A percentile compares a stretch with the other conserved stretches of the same genome.
Conservation (phyloP, 2,329 filamentous ascomycete genomes). For the Biscogniauxia sp. region DNA sequence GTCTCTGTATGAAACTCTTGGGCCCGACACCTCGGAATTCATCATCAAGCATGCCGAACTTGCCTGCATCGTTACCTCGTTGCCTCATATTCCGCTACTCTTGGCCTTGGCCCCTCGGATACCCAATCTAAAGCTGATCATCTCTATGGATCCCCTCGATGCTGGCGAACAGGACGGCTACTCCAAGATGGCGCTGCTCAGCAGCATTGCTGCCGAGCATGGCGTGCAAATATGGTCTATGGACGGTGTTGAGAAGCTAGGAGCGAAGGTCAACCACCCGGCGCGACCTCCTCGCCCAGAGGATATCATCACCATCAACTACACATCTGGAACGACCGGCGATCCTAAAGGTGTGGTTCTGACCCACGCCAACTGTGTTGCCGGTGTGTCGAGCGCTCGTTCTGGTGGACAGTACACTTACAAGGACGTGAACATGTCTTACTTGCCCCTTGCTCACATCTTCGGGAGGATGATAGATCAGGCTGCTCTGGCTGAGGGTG, state of each 20-base stretch:
- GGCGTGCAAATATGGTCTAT: slow-evolving; percentile 81
- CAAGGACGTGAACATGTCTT: slow-evolving; percentile 71
- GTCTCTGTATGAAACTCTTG: slow-evolving; percentile 94
- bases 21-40: slow-evolving; percentile 86
- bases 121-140: slow-evolving; percentile 80
- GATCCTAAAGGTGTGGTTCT: slow-evolving; percentile 81
- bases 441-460: slow-evolving; percentile 92
- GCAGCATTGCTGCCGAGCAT: slow-evolving; percentile 68
- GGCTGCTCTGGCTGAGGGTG: slow-evolving; percentile 67
- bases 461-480: slow-evolving; percentile 86
- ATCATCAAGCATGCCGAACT: slow-evolving; percentile 90
- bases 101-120: slow-evolving; percentile 75
- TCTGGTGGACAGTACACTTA: slow-evolving; percentile 48
- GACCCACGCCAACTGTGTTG: slow-evolving; percentile 77
- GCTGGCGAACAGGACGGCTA: slow-evolving; percentile 72
- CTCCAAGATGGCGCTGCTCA: slow-evolving; percentile 77
- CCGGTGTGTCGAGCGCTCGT: slow-evolving; percentile 64
- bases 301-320: slow-evolving; percentile 86
- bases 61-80: slow-evolving; percentile 70
- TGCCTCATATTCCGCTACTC: slow-evolving; percentile 77
- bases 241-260: slow-evolving; percentile 76
- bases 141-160: slow-evolving; percentile 81
- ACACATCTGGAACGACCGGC: slow-evolving; percentile 83
- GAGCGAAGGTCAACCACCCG: slow-evolving; percentile 65
- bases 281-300: slow-evolving; percentile 70